phyloP scores from a whole-genome alignment of 257 asterid species.

The Scutellaria minor region DNA sequence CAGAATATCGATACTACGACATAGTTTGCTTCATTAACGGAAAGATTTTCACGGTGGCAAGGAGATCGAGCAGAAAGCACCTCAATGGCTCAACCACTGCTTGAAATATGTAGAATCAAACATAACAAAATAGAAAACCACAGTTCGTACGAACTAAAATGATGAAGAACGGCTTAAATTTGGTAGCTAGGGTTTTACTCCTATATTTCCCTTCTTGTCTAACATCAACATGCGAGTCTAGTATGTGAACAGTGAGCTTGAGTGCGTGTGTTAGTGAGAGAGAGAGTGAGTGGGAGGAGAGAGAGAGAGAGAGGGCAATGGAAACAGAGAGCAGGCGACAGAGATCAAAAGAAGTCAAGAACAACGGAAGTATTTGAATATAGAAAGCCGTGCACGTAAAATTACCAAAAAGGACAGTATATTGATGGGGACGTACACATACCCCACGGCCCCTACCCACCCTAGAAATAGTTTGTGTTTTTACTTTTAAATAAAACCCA shows the following conservation, averaged over 20 bases:
- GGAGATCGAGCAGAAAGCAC: constrained; percentile 14
- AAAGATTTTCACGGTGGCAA: constrained; percentile 21
- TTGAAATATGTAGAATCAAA: neutral
- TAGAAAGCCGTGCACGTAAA: neutral
- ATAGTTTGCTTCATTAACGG: constrained; percentile 33
- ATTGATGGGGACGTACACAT: no score
- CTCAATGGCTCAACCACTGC: neutral
- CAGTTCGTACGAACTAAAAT: neutral
- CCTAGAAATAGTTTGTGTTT: no score
- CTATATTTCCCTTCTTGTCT: neutral
- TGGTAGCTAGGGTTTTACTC: constrained; percentile 6
- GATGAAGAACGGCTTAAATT: neutral
- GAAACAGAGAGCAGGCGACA: neutral
- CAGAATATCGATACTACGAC: neutral
- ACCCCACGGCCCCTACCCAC: no score
- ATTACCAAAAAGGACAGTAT: neutral
- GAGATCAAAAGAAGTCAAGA: neutral
- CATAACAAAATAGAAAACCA: neutral
- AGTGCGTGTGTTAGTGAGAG: neutral
- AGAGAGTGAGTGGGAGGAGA: neutral
- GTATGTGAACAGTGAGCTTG: neutral
- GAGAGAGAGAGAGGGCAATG: constrained; percentile 5
- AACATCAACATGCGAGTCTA: neutral
- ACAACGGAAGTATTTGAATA: neutral
- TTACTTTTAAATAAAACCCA: no score